A percentile compares a stretch with the other conserved stretches of the same genome.
These are phyloP conservation scores for Phallus indusiatus DNA, from an alignment of 768 basidiomycete genomes.

Conservation along the genomic window DNA sequence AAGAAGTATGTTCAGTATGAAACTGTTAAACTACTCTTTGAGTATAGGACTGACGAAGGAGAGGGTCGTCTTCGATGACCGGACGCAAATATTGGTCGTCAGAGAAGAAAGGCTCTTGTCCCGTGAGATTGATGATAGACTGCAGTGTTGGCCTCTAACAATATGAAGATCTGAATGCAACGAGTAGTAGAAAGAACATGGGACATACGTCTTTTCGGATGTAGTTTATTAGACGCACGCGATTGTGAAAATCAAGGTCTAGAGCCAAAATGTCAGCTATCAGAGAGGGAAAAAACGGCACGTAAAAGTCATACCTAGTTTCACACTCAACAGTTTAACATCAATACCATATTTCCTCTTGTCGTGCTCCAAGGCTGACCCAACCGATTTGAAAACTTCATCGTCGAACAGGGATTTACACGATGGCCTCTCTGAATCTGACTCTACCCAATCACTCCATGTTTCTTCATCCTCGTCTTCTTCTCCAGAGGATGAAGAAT, in stretches of 20 bases:
- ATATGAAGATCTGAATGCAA: slow-evolving; percentile 1
- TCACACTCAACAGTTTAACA: slow-evolving; percentile 38
- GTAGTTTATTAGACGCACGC: slow-evolving; percentile 79
- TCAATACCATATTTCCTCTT: slow-evolving; percentile 51
- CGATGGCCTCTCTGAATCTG: slow-evolving; percentile 46
- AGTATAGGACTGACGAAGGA: slow-evolving; percentile 61
- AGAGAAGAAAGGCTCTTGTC: slow-evolving; percentile 51
- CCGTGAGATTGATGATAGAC: slow-evolving; percentile 39
- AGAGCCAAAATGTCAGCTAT: not conserved
- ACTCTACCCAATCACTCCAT: slow-evolving; percentile 69
- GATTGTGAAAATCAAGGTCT: slow-evolving; percentile 73
- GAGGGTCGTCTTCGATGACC: slow-evolving; percentile 73
- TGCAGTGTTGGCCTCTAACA: slow-evolving; percentile 43
- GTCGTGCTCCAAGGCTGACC: slow-evolving; percentile 57
- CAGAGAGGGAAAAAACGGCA: not conserved
- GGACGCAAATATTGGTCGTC: slow-evolving; percentile 80
- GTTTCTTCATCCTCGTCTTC: slow-evolving; percentile 40
- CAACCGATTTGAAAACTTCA: slow-evolving; percentile 45
- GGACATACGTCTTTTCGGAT: slow-evolving; percentile 64
- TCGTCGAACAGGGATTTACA: slow-evolving; percentile 74
- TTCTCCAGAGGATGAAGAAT: slow-evolving; percentile 15
- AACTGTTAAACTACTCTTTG: not conserved
- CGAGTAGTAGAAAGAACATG: not conserved
- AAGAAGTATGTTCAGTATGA: slow-evolving; percentile 1
- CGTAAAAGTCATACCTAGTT: slow-evolving; percentile 41